Evolutionary conservation across 139 green algal species (phyloP), one percentile per base, ranked within the genome.

Genomic region (Ettlia oleoabundans): DNA sequence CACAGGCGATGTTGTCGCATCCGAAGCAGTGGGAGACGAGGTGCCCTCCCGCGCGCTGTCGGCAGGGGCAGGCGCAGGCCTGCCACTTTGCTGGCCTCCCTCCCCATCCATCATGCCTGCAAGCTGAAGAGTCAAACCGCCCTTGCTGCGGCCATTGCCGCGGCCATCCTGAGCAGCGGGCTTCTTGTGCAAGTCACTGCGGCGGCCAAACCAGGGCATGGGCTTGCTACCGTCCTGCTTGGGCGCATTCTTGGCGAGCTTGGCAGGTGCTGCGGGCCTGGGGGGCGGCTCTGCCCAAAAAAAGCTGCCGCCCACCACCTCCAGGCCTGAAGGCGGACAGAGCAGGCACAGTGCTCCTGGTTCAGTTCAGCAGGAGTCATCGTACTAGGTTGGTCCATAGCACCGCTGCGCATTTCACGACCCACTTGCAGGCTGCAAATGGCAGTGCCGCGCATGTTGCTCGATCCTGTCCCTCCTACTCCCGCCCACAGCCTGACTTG

Each of bases 261-360:
- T 51, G 65, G 65, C 55, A n/a, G 55, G 55, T 28, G 18, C 18
- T 22, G 28, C 21, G 18, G 19, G 82, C 67, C 78, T 82, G 82
- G n/a, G 64, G 30, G 85, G 81, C 37, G 83, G 79, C 55, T 90
- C 86, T 3, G 78, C 58, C 87, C 87, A 91, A 55, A 83, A 90
- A 42, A 91, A 91, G 30, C 84, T 52, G 58, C 71, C 87, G 58
- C 67, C 82, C 19, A 71, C 37, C 22, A 91, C 78, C 9, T 89
- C 65, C 8, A 89, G 72, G 43, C 81, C 85, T 78, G 65, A 13
- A 43, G 47, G 30, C n/a, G 62, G 62, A 37, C 18, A 55, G 53
- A 52, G 19, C 32, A 15, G 37, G 51, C 51, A 33, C 32, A 32
- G 67, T 28, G 32, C 33, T 22, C 18, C n/a, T n/a, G n/a, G n/a